These are phyloP conservation scores for Dothideomycetidae sp. DNA, from an alignment of 2,329 filamentous ascomycete species.

Conservation along the genomic window DNA sequence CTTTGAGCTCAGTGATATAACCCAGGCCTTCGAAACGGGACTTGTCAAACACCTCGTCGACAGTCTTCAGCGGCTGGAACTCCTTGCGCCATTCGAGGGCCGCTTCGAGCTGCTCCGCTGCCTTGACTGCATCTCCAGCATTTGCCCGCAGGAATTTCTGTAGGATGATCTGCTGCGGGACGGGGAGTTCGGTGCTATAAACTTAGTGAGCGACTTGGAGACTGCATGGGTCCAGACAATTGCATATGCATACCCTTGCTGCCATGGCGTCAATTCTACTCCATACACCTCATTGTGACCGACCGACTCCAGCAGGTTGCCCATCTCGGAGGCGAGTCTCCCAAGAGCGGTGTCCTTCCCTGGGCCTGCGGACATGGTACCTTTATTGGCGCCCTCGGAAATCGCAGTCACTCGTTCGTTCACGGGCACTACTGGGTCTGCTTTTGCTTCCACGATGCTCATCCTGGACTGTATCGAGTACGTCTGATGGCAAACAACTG, in stretches of 20 bases:
- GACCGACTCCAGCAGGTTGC: slow-evolving; percentile 41
- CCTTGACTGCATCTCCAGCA: slow-evolving; percentile 56
- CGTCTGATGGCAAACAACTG: too few species aligned
- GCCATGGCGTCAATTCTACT: slow-evolving; percentile 41
- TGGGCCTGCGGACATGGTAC: too few species aligned
- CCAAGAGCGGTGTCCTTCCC: slow-evolving; percentile 3
- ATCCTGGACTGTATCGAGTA: too few species aligned
- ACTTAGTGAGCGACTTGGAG: too few species aligned
- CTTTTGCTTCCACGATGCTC: too few species aligned
- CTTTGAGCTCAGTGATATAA: slow-evolving; percentile 60
- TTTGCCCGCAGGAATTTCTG: slow-evolving; percentile 94
- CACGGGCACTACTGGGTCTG: too few species aligned
- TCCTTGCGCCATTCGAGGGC: slow-evolving; percentile 74
- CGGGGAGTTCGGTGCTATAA: slow-evolving; percentile 27
- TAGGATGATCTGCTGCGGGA: slow-evolving; percentile 69
- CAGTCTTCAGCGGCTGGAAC: slow-evolving; percentile 53
- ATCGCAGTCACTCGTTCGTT: too few species aligned
- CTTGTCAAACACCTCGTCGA: slow-evolving; percentile 47
- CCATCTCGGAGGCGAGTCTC: slow-evolving; percentile 29
- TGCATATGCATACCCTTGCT: slow-evolving; percentile 15
- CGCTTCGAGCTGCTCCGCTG: slow-evolving; percentile 62
- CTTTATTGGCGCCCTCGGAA: too few species aligned
- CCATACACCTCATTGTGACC: slow-evolving; percentile 76
- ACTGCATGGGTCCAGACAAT: slow-evolving; percentile 11
- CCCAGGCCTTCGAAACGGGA: slow-evolving; percentile 65